These are phyloP conservation scores for Torrubiellomyces zombiae DNA, from an alignment of 2,329 filamentous ascomycete species.

Conservation along the genomic window DNA sequence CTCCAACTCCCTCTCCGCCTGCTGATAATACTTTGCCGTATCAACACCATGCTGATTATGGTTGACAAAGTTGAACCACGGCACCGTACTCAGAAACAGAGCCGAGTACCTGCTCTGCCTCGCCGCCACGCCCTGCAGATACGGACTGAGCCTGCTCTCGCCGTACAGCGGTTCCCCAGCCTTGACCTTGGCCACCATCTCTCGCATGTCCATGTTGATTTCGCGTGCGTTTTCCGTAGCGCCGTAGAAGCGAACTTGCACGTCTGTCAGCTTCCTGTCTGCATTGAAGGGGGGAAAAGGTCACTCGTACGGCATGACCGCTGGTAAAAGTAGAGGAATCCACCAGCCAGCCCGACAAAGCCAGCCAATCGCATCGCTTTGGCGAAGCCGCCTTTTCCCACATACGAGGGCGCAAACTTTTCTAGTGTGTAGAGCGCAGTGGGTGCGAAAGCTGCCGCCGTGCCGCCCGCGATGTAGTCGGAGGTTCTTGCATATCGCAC, in stretches of 20 bases:
- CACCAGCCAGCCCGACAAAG: constrained; percentile 56
- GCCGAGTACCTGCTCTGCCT: constrained; percentile 86
- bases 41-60: constrained; percentile 92
- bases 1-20: constrained; percentile 87
- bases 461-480: constrained; percentile 61
- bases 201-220: constrained; percentile 88
- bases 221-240: constrained; percentile 85
- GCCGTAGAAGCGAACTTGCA: constrained; percentile 81
- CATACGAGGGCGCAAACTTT: constrained; percentile 67
- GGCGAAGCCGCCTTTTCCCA: constrained; percentile 67
- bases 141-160: constrained; percentile 56
- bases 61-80: constrained; percentile 98
- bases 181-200: constrained; percentile 97
- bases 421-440: constrained; percentile 65
- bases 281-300: constrained; percentile 3
- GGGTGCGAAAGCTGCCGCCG: constrained; percentile 55
- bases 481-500: constrained; percentile 70
- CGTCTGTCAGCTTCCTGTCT: background rate
- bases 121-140: constrained; percentile 86
- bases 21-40: constrained; percentile 94
- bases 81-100: constrained; percentile 67
- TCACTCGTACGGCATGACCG: constrained; percentile 70
- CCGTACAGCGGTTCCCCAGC: constrained; percentile 81
- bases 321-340: constrained; percentile 74
- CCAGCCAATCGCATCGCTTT: constrained; percentile 66